Conservation (phyloP, 352 stramenopile genomes). For the Globisporangium sylvaticum region DNA sequence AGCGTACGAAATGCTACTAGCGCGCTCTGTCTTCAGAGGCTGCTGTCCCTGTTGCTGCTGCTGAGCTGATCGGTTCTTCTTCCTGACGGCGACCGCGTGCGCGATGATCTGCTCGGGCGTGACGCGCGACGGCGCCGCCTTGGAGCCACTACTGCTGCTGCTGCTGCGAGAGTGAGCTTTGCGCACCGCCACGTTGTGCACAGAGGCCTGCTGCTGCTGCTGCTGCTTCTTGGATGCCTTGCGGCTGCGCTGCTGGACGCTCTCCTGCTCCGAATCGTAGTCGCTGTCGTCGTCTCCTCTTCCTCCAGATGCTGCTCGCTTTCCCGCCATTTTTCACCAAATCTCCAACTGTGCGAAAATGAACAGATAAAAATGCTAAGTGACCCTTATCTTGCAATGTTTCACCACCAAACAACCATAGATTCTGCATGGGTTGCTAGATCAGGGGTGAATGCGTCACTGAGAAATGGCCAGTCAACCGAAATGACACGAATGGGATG, state of each 20-base stretch:
- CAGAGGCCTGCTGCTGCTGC: neutral
- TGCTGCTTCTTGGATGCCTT: constrained; percentile 2
- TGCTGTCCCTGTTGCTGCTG: neutral
- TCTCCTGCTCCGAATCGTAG: constrained; percentile 4
- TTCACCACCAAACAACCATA: neutral
- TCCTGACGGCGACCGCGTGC: neutral
- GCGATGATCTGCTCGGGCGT: constrained; percentile 17
- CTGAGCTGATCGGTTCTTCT: neutral
- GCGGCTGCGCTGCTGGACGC: constrained; percentile 1
- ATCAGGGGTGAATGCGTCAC: constrained; percentile 4
- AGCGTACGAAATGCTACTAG: neutral
- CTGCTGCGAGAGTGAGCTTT: neutral
- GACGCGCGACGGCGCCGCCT: constrained; percentile 5
- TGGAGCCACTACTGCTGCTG: neutral
- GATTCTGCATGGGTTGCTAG: neutral
- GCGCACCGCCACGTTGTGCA: constrained; percentile 1
- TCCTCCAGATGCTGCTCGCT: constrained; percentile 23
- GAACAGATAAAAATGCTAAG: neutral
- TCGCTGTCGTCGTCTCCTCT: constrained; percentile 17
- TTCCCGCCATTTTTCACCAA: constrained; percentile 47
- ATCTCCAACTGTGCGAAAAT: neutral
- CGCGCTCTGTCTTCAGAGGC: neutral
- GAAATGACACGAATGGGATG: too few relatives aligned
- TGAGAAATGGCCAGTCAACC: neutral
- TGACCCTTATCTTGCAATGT: neutral